Conservation (phyloP, 306 rosid species). For the Quercus ilex region DNA sequence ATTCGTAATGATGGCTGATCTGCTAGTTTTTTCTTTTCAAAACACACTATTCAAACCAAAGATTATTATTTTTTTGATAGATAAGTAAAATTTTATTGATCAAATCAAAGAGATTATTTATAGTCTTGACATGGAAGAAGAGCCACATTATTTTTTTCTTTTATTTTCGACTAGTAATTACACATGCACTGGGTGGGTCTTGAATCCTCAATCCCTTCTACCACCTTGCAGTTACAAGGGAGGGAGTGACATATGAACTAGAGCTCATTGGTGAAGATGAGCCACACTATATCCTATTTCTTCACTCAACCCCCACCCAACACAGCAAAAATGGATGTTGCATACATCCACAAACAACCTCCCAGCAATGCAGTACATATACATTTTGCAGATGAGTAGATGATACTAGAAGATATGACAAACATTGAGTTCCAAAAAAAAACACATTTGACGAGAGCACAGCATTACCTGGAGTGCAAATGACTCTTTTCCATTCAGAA, state of each 20-base stretch:
- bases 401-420: background rate
- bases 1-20: slow-evolving; percentile 13
- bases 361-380: background rate
- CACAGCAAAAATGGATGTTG: background rate
- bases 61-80: background rate
- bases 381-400: background rate
- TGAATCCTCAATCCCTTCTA: too few relatives aligned
- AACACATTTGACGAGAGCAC: slow-evolving; percentile 29
- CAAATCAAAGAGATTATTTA: slow-evolving; percentile 2
- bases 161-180: too few relatives aligned
- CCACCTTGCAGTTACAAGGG: too few relatives aligned
- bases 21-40: background rate
- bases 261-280: too few relatives aligned
- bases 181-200: too few relatives aligned
- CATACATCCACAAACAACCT: background rate
- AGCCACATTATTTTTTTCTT: background rate
- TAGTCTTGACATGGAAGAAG: background rate
- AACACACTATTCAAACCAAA: background rate
- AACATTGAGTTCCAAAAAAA: slow-evolving; percentile 19
- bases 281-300: background rate
- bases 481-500: slow-evolving; percentile 77
- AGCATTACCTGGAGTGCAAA: slow-evolving; percentile 71
- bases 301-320: background rate
- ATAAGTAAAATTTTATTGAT: background rate
- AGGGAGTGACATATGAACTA: too few relatives aligned